Base-by-base conservation (phyloP, 345 rosid genomes). In the Eucalyptus pauciflora region DNA sequence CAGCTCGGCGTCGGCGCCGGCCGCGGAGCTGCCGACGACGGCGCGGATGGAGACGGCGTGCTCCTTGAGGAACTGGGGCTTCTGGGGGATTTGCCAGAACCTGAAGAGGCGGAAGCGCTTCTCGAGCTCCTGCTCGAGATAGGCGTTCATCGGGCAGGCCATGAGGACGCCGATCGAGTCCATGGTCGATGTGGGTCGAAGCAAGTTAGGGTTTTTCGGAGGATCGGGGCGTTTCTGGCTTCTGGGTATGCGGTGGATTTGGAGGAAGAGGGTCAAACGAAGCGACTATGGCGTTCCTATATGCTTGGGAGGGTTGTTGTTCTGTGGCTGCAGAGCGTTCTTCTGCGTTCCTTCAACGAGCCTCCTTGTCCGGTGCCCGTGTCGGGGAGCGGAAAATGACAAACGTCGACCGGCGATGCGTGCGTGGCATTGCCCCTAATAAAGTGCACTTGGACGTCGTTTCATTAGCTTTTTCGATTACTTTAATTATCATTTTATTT, bases 1-100 rank as follows among this genome's bases (percentile, higher is more conserved):
- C 89, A 96, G 93, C 46, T 93, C 92, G 18, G 97, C 96, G 89
- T 96, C 98, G 7, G 96, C 97, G 33, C 99, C 98, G 46, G 88
- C 90, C 6, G 13, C 50, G 58, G 95, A 86, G 89, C 87, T 93
- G 31, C 97, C 99, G 12, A 96, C 99, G 86, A 96, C 96, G 27
- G 99, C 99, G 41, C 94, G 95, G 93, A 97, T 96, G 22, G 92
- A 93, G 69, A 37, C 79, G 62, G 94, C 91, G 89, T 94, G 87
- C 25, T 89, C 86, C 43, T 89, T 90, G 14, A 97, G 88, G 90
- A 94, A 91, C 3, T 87, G 89, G 89, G 94, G 41, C 86, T 91
- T 95, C 90, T 94, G 94, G 2, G 95, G 89, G 27, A 25, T 24
- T 87, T 87, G 85, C 94, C 96, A 95, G 89, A 93, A 91, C 50